Evolutionary conservation across 352 stramenopile species (phyloP).

Genomic region (Pilasporangium apinafurcum): DNA sequence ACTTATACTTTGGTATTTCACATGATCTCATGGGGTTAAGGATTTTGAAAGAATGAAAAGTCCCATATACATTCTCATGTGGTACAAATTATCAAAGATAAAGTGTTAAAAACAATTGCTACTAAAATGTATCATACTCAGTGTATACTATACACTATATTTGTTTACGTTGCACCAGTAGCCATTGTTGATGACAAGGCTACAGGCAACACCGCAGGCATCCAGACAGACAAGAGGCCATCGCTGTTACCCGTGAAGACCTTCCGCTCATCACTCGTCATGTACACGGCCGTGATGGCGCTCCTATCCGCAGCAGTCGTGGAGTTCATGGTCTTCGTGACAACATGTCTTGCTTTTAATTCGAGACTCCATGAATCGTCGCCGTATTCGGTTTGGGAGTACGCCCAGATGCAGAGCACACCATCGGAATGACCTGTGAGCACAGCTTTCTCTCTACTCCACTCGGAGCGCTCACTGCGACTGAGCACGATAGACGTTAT

Average conservation of each 20-base stretch:
- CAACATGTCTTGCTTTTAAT: slow-evolving; percentile 39
- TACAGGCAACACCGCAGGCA: slow-evolving; percentile 6
- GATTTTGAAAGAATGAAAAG: no score
- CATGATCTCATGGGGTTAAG: no score
- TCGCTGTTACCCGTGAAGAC: slow-evolving; percentile 55
- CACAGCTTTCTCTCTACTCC: slow-evolving; percentile 51
- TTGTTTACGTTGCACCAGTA: no score
- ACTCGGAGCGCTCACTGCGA: slow-evolving; percentile 42
- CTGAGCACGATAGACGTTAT: slow-evolving; percentile 50
- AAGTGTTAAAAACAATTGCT: no score
- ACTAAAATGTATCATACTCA: no score
- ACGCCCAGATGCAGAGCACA: slow-evolving; percentile 58
- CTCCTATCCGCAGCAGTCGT: slow-evolving; percentile 15
- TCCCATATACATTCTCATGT: no score
- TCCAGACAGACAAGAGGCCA: slow-evolving; percentile 44
- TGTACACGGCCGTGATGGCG: slow-evolving; percentile 39
- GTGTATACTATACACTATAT: no score
- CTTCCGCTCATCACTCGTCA: slow-evolving; percentile 51
- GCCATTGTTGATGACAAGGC: slow-evolving; percentile 7
- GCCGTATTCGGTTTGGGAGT: slow-evolving; percentile 31
- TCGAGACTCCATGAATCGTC: slow-evolving; percentile 43
- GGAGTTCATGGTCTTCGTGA: slow-evolving; percentile 9
- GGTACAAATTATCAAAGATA: no score
- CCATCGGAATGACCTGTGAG: slow-evolving; percentile 62
- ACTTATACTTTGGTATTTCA: no score